Conservation (phyloP, 345 rosid genomes). For the Ailanthus altissimus region DNA sequence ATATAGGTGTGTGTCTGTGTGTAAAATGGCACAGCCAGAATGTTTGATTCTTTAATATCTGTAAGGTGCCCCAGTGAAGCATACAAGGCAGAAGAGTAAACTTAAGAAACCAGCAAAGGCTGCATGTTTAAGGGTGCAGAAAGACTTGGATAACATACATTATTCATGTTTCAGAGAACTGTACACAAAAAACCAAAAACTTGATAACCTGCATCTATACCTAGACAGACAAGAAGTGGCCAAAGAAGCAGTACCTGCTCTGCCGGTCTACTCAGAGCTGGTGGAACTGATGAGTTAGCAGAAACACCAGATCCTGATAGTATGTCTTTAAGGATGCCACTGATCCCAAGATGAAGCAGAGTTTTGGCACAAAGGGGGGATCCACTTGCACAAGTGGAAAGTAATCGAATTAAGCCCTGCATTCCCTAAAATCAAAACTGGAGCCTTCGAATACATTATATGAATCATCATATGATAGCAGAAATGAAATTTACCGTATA, state of each 20-base stretch:
- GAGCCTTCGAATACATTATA: constrained; percentile 15
- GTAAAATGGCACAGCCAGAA: background rate
- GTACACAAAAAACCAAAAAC: background rate
- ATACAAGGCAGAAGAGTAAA: background rate
- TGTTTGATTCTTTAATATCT: background rate
- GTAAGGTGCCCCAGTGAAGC: background rate
- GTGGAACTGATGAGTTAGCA: constrained; percentile 79
- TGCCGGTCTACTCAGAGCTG: constrained; percentile 90
- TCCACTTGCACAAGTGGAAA: constrained; percentile 98
- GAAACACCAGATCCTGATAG: constrained; percentile 86
- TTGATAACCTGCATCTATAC: background rate
- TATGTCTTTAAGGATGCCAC: constrained; percentile 91
- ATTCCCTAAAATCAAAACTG: constrained; percentile 34
- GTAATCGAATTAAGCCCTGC: constrained; percentile 94
- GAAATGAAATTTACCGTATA: constrained; percentile 64
- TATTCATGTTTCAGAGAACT: background rate
- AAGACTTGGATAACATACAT: background rate
- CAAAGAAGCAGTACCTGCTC: constrained; percentile 67
- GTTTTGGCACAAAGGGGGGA: constrained; percentile 95
- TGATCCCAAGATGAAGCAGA: constrained; percentile 87
- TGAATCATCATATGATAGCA: constrained; percentile 10
- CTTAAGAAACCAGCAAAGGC: background rate
- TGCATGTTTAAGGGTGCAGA: background rate
- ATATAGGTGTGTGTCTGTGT: background rate
- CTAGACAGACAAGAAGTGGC: constrained; percentile 1